Evolutionary conservation across 805 yeast genomes (phyloP), one percentile per base, ranked within the genome.

Genomic region (Starmera amethionina): DNA sequence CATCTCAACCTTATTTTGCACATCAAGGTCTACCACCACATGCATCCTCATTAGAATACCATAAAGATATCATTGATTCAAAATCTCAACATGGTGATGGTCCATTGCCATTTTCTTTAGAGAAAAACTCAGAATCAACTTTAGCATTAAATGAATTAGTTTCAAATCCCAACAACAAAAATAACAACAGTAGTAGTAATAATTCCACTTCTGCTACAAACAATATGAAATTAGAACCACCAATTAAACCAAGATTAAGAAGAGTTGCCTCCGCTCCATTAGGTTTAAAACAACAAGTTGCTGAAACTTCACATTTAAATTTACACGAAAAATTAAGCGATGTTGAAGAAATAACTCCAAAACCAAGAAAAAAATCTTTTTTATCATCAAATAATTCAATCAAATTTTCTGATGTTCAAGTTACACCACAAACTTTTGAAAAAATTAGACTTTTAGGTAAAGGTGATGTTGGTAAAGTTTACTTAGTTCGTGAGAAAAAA

Each of bases 381-480:
- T 58, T 68, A 8, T 78, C 88, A 15, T 73, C 80, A 43, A 22
- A 22, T 22, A 79, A 80, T 46, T 77, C 96, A 11, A 82, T 82
- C 29, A 41, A 84, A 79, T 52, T 72, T 79, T 31, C 70, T 77
- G 82, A 79, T 46, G 87, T 82, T 9, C 87, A 83, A 53, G 99
- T 94, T 16, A 75, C 81, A 6, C 94, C 95, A 3, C 74, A 75
- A 35, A 82, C 93, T 25, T 93, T 93, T 58, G 96, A 89, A 49
- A 90, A 87, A 57, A 75, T 93, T 40, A 77, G 85, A 49, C 64
- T 93, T n/a, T 64, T 93, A 38, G 99, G 99, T 5, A 86, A 86
- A 56, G 99, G 99, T 42, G 98, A 93, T 54, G 97, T 93, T 31
- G 99, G 99, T 4, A 89, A 87, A 58, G 99, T 93, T 19, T 93